Conservation (phyloP, 2,329 filamentous ascomycete genomes). For the Colletotrichum higginsianum region DNA sequence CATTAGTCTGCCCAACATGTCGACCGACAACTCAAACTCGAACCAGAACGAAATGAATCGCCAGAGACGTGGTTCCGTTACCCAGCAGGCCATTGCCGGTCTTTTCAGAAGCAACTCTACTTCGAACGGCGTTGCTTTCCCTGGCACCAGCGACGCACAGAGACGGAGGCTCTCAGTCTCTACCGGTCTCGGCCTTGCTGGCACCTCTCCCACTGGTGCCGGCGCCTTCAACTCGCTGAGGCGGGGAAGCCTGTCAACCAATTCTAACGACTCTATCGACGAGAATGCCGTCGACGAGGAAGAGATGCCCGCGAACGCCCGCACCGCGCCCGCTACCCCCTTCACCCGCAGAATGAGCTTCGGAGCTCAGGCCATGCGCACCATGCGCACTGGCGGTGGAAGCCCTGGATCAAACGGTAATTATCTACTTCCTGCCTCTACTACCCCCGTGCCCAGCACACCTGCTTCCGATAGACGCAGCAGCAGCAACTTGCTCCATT, state of each 20-base stretch:
- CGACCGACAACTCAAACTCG: conserved; percentile 34
- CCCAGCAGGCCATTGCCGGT: conserved; percentile 69
- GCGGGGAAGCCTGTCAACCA: conserved; percentile 80
- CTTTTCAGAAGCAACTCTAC: conserved; percentile 73
- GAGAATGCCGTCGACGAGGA: conserved; percentile 83
- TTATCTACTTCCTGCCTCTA: conserved; percentile 58
- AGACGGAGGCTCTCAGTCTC: conserved; percentile 82
- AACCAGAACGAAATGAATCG: conserved; percentile 44
- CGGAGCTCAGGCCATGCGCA: conserved; percentile 83
- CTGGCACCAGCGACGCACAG: conserved; percentile 65
- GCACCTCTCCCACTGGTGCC: conserved; percentile 74
- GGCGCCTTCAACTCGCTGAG: conserved; percentile 67
- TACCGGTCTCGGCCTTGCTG: conserved; percentile 82
- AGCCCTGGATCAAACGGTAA: conserved; percentile 77
- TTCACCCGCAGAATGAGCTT: conserved; percentile 92
- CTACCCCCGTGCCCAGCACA: conserved; percentile 52
- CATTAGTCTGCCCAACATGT: conserved; percentile 36
- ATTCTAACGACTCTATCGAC: conserved; percentile 72
- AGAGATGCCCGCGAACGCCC: conserved; percentile 65
- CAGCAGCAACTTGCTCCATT: conserved; percentile 39
- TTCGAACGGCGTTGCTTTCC: conserved; percentile 61
- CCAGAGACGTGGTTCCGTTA: conserved; percentile 70
- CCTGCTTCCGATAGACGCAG: conserved; percentile 49
- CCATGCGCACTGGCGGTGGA: conserved; percentile 72
- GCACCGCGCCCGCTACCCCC: conserved; percentile 77